phyloP scores from a whole-genome alignment of 371 early-diverging fungal genomes.

The Circinella minor region DNA sequence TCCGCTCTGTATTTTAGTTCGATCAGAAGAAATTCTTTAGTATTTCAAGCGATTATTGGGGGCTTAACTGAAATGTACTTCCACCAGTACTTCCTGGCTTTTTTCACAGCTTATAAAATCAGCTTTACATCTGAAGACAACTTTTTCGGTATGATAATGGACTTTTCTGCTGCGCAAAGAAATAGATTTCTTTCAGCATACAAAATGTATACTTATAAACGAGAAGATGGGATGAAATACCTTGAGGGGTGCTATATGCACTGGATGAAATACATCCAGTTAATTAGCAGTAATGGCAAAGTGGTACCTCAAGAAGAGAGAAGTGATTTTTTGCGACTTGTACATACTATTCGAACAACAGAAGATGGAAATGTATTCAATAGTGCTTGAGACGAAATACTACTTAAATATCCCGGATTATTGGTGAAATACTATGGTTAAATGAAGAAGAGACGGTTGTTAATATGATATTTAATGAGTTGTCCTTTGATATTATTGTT shows the following conservation, averaged over 20 bases:
- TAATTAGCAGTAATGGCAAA: background rate
- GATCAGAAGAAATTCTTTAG: conserved; percentile 3
- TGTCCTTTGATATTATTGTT: too few species aligned
- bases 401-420: too few species aligned
- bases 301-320: background rate
- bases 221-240: background rate
- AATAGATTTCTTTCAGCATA: background rate
- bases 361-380: too few species aligned
- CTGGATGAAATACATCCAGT: conserved; percentile 6
- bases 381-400: too few species aligned
- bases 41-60: conserved; percentile 17
- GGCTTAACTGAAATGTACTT: background rate
- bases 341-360: background rate
- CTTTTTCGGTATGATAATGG: background rate
- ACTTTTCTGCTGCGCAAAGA: conserved; percentile 1
- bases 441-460: too few species aligned
- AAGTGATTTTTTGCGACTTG: background rate
- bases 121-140: background rate
- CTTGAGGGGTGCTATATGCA: conserved; percentile 5
- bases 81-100: conserved; percentile 9
- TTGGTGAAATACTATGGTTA: too few species aligned
- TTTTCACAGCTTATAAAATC: background rate
- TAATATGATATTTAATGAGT: too few species aligned
- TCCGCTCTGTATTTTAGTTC: conserved; percentile 5
- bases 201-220: background rate